Evolutionary conservation across 768 basidiomycete species (phyloP), one percentile per base, ranked within the genome.

Genomic region (Auricularia sp.): DNA sequence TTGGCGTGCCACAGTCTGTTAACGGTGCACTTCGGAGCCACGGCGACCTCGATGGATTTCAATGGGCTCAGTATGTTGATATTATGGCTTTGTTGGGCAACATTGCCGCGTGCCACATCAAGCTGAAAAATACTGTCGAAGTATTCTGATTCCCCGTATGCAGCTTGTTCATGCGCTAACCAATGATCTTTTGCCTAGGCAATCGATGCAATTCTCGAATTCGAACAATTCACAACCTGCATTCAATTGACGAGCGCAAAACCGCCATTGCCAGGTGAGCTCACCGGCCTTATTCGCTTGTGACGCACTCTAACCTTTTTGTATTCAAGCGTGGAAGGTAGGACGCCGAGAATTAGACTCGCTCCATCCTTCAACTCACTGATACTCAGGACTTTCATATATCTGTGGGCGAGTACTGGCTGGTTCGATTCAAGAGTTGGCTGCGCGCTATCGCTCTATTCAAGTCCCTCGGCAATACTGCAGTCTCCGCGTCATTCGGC

Each of bases 381-480:
- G 11, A 18, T 51, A 6, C 47, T 51, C 18, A 51, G 47, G 67
- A 73, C 24, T 72, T 70, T 42, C 64, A 68, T 44, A 68, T 73
- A 14, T 66, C 73, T 56, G 7, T 72, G 47, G 63, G 70, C n/a
- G 75, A 75, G 51, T 71, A 73, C 64, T 70, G 67, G 16, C 66
- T 67, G 29, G 68, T 73, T 61, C 73, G 73, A 8, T 64, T 74
- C 13, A 69, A 61, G 1, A 74, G 69, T 0, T 68, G 73, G n/a
- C 64, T 68, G 18, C 58, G 66, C 7, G 67, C 68, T 5, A 71
- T 72, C 2, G 72, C 74, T 3, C 62, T 76, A 14, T 74, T 75
- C 65, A 54, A 71, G 3, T 64, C 65, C 0, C 73, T 79, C 0
- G 75, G 75, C 0, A 79, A 79, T 63, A 75, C 77, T 1, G 75